Evolutionary conservation across 2,329 filamentous ascomycete genomes (phyloP).

Genomic region (Penicillium sclerotiorum): DNA sequence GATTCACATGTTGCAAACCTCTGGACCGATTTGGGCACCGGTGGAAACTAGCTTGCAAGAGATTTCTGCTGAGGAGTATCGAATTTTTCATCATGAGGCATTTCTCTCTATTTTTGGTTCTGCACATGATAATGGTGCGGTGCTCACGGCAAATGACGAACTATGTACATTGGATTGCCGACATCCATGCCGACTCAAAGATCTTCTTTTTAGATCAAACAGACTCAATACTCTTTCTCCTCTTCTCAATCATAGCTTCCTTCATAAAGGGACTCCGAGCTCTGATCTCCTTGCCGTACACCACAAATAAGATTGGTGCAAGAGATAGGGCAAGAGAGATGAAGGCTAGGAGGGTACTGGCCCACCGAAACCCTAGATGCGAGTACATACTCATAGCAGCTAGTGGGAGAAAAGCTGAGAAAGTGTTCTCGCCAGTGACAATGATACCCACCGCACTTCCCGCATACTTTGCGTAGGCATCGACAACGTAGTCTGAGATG

Average conservation of each 20-base stretch:
- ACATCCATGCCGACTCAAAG: no score
- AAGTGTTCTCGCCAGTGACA: constrained; percentile 47
- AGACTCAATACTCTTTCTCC: constrained; percentile 24
- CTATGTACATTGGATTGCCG: background rate
- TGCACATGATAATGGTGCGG: background rate
- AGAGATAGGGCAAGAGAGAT: constrained; percentile 38
- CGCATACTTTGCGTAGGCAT: constrained; percentile 53
- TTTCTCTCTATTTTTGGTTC: background rate
- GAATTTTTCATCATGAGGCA: background rate
- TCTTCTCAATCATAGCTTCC: constrained; percentile 28
- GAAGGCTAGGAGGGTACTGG: constrained; percentile 45
- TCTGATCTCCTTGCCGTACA: constrained; percentile 43
- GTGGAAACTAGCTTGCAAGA: background rate
- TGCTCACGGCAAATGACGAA: constrained; percentile 2
- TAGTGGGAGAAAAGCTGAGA: constrained; percentile 49
- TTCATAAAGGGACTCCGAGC: constrained; percentile 29
- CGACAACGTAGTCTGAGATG: constrained; percentile 53
- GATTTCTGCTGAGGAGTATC: background rate
- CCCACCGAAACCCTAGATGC: constrained; percentile 45
- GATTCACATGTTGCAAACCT: background rate
- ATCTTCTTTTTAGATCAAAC: no score
- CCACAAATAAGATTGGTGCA: constrained; percentile 42
- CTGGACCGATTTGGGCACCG: background rate
- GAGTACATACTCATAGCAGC: constrained; percentile 45
- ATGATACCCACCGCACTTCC: constrained; percentile 51